These are phyloP conservation scores for Globisporangium spiculum DNA, from an alignment of 352 stramenopile species.

Conservation along the genomic window DNA sequence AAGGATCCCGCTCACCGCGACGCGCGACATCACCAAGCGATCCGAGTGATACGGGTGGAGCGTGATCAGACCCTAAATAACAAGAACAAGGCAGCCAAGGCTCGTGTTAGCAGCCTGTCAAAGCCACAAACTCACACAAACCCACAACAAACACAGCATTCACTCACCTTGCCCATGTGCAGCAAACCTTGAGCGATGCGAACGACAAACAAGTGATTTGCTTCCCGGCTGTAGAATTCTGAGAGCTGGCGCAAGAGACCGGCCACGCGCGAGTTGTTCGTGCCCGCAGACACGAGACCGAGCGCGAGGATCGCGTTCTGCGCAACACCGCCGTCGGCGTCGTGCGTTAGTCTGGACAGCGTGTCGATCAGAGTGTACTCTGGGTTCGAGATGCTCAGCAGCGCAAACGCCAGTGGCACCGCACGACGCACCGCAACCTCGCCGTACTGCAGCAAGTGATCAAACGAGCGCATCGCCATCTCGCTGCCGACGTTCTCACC, in stretches of 20 bases:
- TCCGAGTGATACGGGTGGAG: constrained; percentile 98
- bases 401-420: constrained; percentile 95
- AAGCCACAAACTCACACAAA: not conserved
- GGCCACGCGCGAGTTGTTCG: constrained; percentile 99
- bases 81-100: constrained; percentile 1
- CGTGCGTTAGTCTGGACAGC: constrained; percentile 97
- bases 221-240: constrained; percentile 98
- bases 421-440: constrained; percentile 96
- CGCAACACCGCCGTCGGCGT: constrained; percentile 95
- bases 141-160: not conserved
- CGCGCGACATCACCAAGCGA: constrained; percentile 82
- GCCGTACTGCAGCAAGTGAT: constrained; percentile 99
- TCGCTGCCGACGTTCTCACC: constrained; percentile 96
- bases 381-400: constrained; percentile 97
- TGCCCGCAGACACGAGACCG: constrained; percentile 96
- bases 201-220: constrained; percentile 97
- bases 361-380: constrained; percentile 97
- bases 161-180: constrained; percentile 95
- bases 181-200: constrained; percentile 98
- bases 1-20: constrained; percentile 94
- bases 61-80: constrained; percentile 91
- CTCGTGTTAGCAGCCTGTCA: not conserved
- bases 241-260: constrained; percentile 95
- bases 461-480: constrained; percentile 98
- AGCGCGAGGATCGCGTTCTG: constrained; percentile 97